Base-by-base conservation (phyloP, 495 filamentous ascomycete genomes). In the Tuber indicum region DNA sequence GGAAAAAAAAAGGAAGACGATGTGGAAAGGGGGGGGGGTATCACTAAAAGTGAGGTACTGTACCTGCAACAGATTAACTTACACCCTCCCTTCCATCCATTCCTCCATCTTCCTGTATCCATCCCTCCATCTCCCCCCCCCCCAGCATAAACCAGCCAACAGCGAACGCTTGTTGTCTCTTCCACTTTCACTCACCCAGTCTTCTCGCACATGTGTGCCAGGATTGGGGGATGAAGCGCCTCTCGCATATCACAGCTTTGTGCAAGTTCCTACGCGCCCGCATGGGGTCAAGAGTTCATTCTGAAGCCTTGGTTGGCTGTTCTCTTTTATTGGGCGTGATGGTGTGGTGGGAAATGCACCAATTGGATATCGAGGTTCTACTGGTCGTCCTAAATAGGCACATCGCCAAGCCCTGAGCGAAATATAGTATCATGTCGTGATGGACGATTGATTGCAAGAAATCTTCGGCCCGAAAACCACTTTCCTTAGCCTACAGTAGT, bases 61-160 rank as follows among this genome's bases (percentile, higher is more conserved):
- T 32, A 32, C 58, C 52, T 66, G 26, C n/a, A 66, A 66, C 58
- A 66, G 14, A 66, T 32, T 32, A 73, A 41, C 39, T 41, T 26
- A 21, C 44, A 23, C 45, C 21, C 46, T 36, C 45, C 46, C 21
- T 46, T n/a, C 45, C 41, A 0, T 6, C 46, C 39, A 41, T 41
- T 41, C 39, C 39, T 41, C 39, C 39, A 41, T 2, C 39, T 41
- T 12, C 41, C 14, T 17, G 12, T 12, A 44, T 74, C 72, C 39
- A 74, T 74, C 72, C 72, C 41, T 49, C 71, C 36, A 46, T 72
- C 44, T 42, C 71, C 71, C 71, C 26, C 58, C 26, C 58, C 32
- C 32, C 32, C 58, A 32, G 49, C n/a, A 58, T 58, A n/a, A 26
- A 58, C 23, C 23, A 58, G n/a, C 58, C 58, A 66, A 66, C 58